Base-by-base conservation (phyloP, 768 basidiomycete species). In the Russula ochroleuca region DNA sequence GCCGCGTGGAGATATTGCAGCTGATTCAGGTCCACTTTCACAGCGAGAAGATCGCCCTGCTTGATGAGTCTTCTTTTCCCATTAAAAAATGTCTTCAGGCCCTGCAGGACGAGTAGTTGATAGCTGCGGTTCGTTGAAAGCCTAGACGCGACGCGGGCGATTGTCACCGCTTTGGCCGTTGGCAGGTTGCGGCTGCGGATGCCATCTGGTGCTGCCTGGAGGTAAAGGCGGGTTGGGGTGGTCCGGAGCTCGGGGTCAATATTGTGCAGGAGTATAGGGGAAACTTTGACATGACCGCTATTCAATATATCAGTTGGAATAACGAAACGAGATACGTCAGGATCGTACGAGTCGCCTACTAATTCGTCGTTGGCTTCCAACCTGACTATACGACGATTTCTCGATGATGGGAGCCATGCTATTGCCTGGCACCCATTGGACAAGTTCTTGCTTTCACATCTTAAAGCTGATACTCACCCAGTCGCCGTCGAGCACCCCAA, bases 81-180 rank as follows among this genome's bases (percentile, higher is more conserved):
- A 37, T 80, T 77, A 69, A 96, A 92, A 71, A 87, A 83, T 7
- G 69, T 57, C 62, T 84, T 88, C 57, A 97, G 74, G 7, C 83
- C 82, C 21, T 77, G 75, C 25, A 92, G 70, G 69, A 88, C 85
- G 7, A 83, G 70, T 0, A 78, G 70, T 70, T 93, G 88, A 70
- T 88, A 87, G 37, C 75, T 72, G 48, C 84, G 83, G 71, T 84
- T 82, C 14, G 80, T 84, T 1, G 90, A 85, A 59, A 85, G 74
- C 1, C 90, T 86, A 0, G 92, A 90, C 0, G 89, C 84, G 8
- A 97, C 78, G n/a, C 91, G 84, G 2, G 92, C 88, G 57, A 97
- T 77, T 1, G 88, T 90, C 23, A 95, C 75, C 1, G 82, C 76
- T 58, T 76, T 78, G 8, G 93, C 94, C 21, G 75, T 82, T 2